phyloP scores from a whole-genome alignment of 768 basidiomycete genomes.

The Coprinopsis cinerea region DNA sequence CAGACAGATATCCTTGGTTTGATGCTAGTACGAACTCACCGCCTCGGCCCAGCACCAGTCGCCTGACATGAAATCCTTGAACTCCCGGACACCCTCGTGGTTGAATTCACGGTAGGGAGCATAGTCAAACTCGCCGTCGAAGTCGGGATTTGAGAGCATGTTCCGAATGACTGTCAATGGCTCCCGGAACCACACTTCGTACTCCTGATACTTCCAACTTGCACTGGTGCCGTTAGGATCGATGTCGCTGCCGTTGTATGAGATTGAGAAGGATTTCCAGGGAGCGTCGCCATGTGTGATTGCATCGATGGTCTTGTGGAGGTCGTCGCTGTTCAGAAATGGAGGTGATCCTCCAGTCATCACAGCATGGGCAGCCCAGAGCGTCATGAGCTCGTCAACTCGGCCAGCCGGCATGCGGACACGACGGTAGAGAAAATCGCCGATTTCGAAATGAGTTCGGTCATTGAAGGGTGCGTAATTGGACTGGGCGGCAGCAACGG shows the following conservation, averaged over 20 bases:
- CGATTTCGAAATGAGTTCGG: no score
- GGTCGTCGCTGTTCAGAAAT: no score
- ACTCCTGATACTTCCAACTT: neutral
- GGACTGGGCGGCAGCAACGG: no score
- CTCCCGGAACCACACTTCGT: conserved; percentile 17
- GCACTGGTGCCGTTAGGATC: neutral
- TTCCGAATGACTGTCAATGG: conserved; percentile 19
- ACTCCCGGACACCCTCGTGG: conserved; percentile 16
- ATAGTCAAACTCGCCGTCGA: conserved; percentile 25
- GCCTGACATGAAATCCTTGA: conserved; percentile 33
- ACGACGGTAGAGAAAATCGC: no score
- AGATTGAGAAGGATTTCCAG: conserved; percentile 29
- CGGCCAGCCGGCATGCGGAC: no score
- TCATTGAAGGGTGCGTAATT: no score
- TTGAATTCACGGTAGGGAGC: conserved; percentile 23
- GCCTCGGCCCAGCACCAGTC: conserved; percentile 30
- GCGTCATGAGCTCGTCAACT: no score
- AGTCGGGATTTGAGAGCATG: conserved; percentile 28
- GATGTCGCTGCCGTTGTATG: conserved; percentile 16
- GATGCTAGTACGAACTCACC: conserved; percentile 2
- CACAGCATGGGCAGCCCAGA: no score
- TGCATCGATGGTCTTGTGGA: conserved; percentile 29
- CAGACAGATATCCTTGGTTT: neutral
- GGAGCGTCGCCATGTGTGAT: conserved; percentile 28
- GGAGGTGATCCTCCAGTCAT: no score